phyloP scores from a whole-genome alignment of 2,329 filamentous ascomycete genomes.

The Cryphonectria parasitica region DNA sequence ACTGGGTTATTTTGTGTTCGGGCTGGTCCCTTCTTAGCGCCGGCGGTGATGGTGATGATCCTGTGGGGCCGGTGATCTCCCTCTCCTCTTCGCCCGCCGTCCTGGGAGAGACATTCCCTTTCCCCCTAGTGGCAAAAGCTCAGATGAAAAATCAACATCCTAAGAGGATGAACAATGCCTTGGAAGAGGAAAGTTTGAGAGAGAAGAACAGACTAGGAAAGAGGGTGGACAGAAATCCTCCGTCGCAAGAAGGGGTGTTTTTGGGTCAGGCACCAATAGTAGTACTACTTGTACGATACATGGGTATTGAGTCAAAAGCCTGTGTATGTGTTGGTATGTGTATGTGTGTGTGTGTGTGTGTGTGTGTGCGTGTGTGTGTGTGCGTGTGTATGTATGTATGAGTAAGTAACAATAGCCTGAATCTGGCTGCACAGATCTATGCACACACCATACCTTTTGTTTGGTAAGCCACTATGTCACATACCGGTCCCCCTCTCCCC shows the following conservation, averaged over 20 bases:
- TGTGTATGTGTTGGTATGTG: too few relatives aligned
- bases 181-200: not conserved
- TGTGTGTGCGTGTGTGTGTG: too few relatives aligned
- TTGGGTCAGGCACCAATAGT: not conserved
- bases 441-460: not conserved
- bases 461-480: not conserved
- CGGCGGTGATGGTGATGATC: slow-evolving; percentile 2
- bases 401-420: slow-evolving; percentile 2
- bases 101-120: not conserved
- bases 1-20: too few relatives aligned
- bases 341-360: too few relatives aligned
- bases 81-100: not conserved
- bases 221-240: not conserved
- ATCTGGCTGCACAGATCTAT: not conserved
- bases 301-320: too few relatives aligned
- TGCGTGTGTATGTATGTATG: not conserved
- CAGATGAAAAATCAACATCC: not conserved
- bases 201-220: not conserved
- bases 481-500: not conserved
- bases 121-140: not conserved
- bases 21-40: not conserved
- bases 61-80: not conserved
- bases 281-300: too few relatives aligned
- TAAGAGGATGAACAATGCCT: not conserved
- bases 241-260: not conserved